Conservation (phyloP, 2,329 filamentous ascomycete genomes). For the Cladosporium cucumerinum region DNA sequence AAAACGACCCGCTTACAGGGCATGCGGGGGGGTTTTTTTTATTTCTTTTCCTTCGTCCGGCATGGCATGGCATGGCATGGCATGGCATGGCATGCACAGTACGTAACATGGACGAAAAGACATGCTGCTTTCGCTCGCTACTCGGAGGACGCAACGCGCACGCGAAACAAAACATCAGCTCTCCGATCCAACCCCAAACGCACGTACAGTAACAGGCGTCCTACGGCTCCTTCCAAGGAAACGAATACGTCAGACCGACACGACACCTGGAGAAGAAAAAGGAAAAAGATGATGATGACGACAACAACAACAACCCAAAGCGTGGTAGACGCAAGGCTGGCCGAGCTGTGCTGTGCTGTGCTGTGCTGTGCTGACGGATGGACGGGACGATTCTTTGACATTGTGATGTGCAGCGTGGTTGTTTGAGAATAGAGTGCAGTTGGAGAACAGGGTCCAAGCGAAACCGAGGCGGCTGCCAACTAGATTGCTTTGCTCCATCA, state of each 20-base stretch:
- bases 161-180: background rate
- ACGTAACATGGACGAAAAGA: background rate
- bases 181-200: background rate
- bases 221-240: background rate
- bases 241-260: background rate
- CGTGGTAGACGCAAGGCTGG: background rate
- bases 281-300: background rate
- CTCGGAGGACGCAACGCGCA: background rate
- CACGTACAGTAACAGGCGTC: background rate
- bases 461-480: background rate
- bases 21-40: no score
- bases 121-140: no score
- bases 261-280: background rate
- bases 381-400: background rate
- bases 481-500: no score
- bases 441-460: background rate
- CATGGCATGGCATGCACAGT: background rate
- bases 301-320: background rate
- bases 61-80: no score
- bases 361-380: background rate
- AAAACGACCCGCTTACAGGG: background rate
- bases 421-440: background rate
- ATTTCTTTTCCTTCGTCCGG: no score
- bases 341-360: background rate
- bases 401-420: constrained; percentile 4